These are phyloP conservation scores for Erodium texanum DNA, from an alignment of 441 rosid species.

Conservation along the genomic window DNA sequence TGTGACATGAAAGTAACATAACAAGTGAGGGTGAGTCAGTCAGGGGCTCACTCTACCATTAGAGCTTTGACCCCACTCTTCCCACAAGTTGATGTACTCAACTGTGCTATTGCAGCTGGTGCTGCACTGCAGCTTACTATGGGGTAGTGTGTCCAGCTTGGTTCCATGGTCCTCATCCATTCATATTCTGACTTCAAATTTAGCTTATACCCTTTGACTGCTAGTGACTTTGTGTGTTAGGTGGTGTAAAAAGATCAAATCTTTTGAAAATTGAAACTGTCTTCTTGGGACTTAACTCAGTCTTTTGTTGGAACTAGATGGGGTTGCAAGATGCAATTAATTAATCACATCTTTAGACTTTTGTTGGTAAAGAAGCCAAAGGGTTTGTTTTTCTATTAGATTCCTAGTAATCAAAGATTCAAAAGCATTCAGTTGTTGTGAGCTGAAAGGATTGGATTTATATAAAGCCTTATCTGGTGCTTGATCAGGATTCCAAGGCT, in stretches of 20 bases:
- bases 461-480: neutral
- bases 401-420: neutral
- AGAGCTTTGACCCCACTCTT: neutral
- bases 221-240: too few relatives aligned
- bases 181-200: too few relatives aligned
- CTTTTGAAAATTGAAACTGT: too few relatives aligned
- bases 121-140: too few relatives aligned
- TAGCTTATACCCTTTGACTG: too few relatives aligned
- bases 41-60: neutral
- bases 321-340: neutral
- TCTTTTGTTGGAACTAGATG: too few relatives aligned
- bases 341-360: neutral
- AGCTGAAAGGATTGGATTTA: neutral
- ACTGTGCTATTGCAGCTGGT: too few relatives aligned
- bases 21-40: constrained; percentile 17
- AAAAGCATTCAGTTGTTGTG: neutral
- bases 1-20: constrained; percentile 25
- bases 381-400: neutral
- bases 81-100: neutral
- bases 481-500: constrained; percentile 4
- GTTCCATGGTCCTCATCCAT: neutral
- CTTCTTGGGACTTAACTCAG: too few relatives aligned
- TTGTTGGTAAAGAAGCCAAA: neutral
- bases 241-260: too few relatives aligned
- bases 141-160: too few relatives aligned